A percentile compares a stretch with the other conserved stretches of the same genome.
These are phyloP conservation scores for Tilletia horrida DNA, from an alignment of 1,284 basidiomycete genomes.

Conservation along the genomic window DNA sequence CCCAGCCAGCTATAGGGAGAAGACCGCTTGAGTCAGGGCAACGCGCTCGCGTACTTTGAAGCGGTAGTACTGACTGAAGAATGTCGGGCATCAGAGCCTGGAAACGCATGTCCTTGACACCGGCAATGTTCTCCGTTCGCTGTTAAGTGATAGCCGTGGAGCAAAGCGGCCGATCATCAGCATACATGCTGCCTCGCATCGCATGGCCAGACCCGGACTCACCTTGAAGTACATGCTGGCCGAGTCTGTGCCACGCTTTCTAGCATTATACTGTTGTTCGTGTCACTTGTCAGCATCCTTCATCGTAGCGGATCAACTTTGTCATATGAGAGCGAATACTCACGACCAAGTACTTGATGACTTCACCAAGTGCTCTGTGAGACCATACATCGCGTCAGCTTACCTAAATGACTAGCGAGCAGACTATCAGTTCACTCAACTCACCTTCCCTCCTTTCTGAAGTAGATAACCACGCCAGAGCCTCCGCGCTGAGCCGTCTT, in stretches of 20 bases:
- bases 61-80: constrained; percentile 73
- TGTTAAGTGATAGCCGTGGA: not conserved
- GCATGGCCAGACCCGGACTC: not conserved
- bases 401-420: not conserved
- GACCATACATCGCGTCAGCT: not conserved
- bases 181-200: not conserved
- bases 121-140: constrained; percentile 85
- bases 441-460: constrained; percentile 77
- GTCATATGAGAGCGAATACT: constrained; percentile 19
- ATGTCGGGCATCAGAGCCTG: constrained; percentile 88
- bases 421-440: not conserved
- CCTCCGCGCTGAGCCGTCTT: constrained; percentile 80
- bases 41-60: too few species aligned
- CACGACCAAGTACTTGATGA: constrained; percentile 39
- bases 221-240: constrained; percentile 86
- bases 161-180: not conserved
- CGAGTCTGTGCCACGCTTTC: constrained; percentile 87
- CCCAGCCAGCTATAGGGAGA: constrained; percentile 57
- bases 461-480: constrained; percentile 88
- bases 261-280: constrained; percentile 75
- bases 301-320: constrained; percentile 57
- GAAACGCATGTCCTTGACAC: constrained; percentile 63
- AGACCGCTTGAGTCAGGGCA: constrained; percentile 48
- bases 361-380: constrained; percentile 78
- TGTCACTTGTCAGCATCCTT: too few species aligned